Base-by-base conservation (phyloP, 345 rosid species). In the Limnanthes douglasii region DNA sequence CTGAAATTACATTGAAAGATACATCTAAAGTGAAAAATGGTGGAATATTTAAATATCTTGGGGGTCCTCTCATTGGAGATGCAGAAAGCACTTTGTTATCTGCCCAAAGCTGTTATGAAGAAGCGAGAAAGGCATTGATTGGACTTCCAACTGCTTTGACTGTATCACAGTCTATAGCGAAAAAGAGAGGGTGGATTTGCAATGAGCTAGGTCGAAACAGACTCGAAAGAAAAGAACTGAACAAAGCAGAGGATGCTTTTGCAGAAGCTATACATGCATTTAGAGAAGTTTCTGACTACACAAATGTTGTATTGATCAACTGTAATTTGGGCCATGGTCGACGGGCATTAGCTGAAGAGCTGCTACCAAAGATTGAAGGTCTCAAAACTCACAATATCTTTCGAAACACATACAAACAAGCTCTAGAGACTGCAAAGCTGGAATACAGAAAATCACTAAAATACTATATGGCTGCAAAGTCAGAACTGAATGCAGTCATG, bases 271-370 rank as follows among this genome's bases (percentile, higher is more conserved):
- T 83, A 41, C 35, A 28, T 37, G 81, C 86, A 22, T 88, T 83
- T 53, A 72, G 71, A 56, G 78, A 72, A 57, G 86, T 77, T 46
- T 49, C 59, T 14, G 95, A 88, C 41, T 62, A 88, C 50, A 60
- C 90, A 14, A 78, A 88, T 54, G 60, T 88, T 31, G 62, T 88
- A 40, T 45, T 75, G 43, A 88, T 75, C 44, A 59, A 73, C 61
- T 83, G 90, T 47, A 88, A 88, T 48, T 43, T 88, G 64, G 97
- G 95, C 43, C 95, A 88, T 50, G 97, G 93, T 2, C 66, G 95
- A 56, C 64, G 97, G 21, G 86, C 93, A 43, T 57, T 82, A 51
- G 95, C 93, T 43, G 97, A 88, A 72, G 95, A 83, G 62, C 57
- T 78, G 78, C 76, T 74, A 33, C 31, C 74, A 20, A 75, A 74